A percentile compares a stretch with the other conserved stretches of the same genome.
phyloP scores from a whole-genome alignment of 1,139 yeast genomes.

The Debaryomyces fabryi region DNA sequence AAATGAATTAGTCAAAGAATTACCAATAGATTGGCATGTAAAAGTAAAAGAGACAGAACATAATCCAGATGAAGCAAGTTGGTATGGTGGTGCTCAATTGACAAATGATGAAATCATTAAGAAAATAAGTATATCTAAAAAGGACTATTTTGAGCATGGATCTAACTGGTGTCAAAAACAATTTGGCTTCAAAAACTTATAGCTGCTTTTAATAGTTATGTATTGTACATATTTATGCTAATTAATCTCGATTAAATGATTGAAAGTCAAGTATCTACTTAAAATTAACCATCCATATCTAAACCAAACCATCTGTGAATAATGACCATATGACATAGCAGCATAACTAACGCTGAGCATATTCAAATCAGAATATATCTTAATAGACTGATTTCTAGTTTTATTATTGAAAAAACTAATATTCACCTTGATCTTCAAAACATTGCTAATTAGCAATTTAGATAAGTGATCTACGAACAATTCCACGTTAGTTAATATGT shows the following conservation, averaged over 20 bases:
- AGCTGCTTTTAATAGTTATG: conserved; percentile 10
- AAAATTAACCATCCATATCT: conserved; percentile 84
- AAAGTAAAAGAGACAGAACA: conserved; percentile 35
- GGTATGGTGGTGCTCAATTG: conserved; percentile 53
- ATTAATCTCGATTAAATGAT: conserved; percentile 55
- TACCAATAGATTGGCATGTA: conserved; percentile 70
- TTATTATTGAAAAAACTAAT: conserved; percentile 41
- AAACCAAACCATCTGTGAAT: conserved; percentile 94
- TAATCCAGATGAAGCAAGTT: conserved; percentile 33
- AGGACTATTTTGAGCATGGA: conserved; percentile 87
- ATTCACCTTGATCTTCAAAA: conserved; percentile 42
- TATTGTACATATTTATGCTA: conserved; percentile 5
- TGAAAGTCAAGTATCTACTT: conserved; percentile 74
- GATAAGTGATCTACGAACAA: conserved; percentile 39
- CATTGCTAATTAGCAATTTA: conserved; percentile 31
- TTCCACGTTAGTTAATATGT: conserved; percentile 51
- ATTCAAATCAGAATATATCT: conserved; percentile 56
- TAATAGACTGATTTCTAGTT: conserved; percentile 29
- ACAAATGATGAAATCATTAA: conserved; percentile 54
- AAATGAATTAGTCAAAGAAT: conserved; percentile 62
- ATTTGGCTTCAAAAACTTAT: conserved; percentile 61
- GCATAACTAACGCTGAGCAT: conserved; percentile 62
- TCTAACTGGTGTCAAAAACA: conserved; percentile 76
- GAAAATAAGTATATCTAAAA: conserved; percentile 64
- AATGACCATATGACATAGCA: conserved; percentile 84